Evolutionary conservation across 2,329 filamentous ascomycete species (phyloP).

Genomic region (Dryadomyces quercus-mongolicae): DNA sequence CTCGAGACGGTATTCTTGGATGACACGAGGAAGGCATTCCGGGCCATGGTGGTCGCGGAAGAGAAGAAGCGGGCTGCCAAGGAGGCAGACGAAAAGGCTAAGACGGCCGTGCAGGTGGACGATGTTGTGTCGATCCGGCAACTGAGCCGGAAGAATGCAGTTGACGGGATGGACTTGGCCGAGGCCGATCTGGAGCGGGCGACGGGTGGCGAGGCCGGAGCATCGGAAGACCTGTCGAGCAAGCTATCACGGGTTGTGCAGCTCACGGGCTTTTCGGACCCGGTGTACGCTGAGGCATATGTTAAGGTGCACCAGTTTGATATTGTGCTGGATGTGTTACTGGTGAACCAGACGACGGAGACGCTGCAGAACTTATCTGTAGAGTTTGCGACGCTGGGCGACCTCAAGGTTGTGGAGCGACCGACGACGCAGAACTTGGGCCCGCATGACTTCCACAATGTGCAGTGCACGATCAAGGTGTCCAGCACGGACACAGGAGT

Average conservation of each 20-base stretch:
- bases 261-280: conserved; percentile 93
- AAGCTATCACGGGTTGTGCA: conserved; percentile 96
- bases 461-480: conserved; percentile 97
- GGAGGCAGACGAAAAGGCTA: conserved; percentile 83
- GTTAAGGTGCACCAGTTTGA: conserved; percentile 99
- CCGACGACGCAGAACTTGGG: conserved; percentile 93
- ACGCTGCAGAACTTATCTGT: conserved; percentile 95
- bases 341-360: conserved; percentile 95
- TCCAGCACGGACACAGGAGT: conserved; percentile 88
- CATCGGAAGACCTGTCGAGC: conserved; percentile 73
- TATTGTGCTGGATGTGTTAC: conserved; percentile 87
- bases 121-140: conserved; percentile 90
- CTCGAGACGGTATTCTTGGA: conserved; percentile 87
- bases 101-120: conserved; percentile 88
- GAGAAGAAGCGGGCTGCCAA: conserved; percentile 97
- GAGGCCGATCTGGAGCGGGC: conserved; percentile 87
- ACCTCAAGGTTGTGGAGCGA: conserved; percentile 94
- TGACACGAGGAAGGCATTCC: conserved; percentile 90
- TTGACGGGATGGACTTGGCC: conserved; percentile 72
- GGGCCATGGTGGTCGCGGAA: conserved; percentile 91
- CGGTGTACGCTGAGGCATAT: conserved; percentile 97
- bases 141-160: conserved; percentile 77
- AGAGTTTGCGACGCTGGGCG: conserved; percentile 95
- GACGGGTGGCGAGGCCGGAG: conserved; percentile 72
- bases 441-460: conserved; percentile 93